phyloP scores from a whole-genome alignment of 2,329 filamentous ascomycete species.

The Sordariomycetes sp. region DNA sequence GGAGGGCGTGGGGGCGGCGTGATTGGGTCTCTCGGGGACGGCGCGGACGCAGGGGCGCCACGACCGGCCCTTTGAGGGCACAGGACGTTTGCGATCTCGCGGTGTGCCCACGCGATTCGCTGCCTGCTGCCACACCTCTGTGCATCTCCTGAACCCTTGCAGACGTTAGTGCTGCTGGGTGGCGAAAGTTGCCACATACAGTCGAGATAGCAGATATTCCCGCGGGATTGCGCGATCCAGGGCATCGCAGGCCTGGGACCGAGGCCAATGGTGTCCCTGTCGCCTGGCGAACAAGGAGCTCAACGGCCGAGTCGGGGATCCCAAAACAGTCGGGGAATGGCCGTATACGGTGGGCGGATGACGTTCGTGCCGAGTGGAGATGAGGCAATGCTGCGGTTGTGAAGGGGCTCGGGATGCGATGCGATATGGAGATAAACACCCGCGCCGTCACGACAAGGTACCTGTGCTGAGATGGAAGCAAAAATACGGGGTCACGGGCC shows the following conservation, averaged over 20 bases:
- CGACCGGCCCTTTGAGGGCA: not conserved
- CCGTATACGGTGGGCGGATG: not conserved
- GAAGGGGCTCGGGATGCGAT: too few species aligned
- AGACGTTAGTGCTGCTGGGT: not conserved
- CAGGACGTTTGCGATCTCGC: not conserved
- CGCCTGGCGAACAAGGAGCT: not conserved
- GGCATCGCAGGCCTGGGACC: not conserved
- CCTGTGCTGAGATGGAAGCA: too few species aligned
- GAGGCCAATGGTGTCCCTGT: not conserved
- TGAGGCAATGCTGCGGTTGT: too few species aligned
- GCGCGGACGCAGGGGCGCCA: not conserved
- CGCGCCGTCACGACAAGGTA: too few species aligned
- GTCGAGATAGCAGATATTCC: not conserved
- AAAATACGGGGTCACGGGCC: too few species aligned
- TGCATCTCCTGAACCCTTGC: not conserved
- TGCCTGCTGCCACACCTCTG: not conserved
- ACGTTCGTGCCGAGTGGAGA: not conserved
- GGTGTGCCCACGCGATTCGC: not conserved
- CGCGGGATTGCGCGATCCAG: not conserved
- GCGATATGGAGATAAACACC: too few species aligned
- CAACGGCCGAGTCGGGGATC: not conserved
- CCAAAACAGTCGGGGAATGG: not conserved
- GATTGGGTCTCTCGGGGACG: not conserved
- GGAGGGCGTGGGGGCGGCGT: not conserved
- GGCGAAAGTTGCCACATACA: not conserved